Evolutionary conservation across 176 grass and related monocot genomes (phyloP), one percentile per base, ranked within the genome.

Genomic region (Phoenix roebelenii): DNA sequence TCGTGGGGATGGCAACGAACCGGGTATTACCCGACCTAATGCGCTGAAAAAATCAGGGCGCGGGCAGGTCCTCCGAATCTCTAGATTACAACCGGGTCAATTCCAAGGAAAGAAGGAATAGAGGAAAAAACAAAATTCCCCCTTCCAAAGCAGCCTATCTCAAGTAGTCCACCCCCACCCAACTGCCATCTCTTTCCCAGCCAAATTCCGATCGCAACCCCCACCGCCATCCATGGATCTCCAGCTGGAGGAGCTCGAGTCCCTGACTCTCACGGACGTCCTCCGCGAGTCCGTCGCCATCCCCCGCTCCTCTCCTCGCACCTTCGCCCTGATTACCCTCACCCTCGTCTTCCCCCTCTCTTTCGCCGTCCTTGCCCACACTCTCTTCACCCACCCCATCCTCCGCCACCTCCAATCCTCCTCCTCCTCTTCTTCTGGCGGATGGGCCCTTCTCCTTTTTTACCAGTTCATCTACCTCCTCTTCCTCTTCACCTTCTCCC

Each of bases 401-500:
- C 28, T 97, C 28, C 83, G 60, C 67, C 83, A 76, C 75, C 51
- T 91, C 65, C 64, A 55, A 35, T 22, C 60, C 78, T 55, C 50
- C 56, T 28, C 66, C 49, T 25, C 66, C 56, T 54, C 64, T 18
- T 54, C 64, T 18, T 28, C 60, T 53, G 51, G 65, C 7, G 61
- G 88, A 50, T 97, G 81, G 75, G 49, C 76, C 51, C 19, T 63
- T 1, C 81, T 97, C 70, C 72, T 98, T 67, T 70, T 64, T n/a
- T 91, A 85, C 70, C 93, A 88, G 60, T 91, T 91, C 73, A 16
- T 81, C 66, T 97, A 92, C 70, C 66, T 85, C 72, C 49, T 92
- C 66, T 82, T 97, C 77, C 93, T 97, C 76, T 91, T 91, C 81
- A 83, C 70, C 72, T 88, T 97, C 81, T 91, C 93, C 29, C 84